Base-by-base conservation (phyloP, 2,329 filamentous ascomycete species). In the Knufia petricola region DNA sequence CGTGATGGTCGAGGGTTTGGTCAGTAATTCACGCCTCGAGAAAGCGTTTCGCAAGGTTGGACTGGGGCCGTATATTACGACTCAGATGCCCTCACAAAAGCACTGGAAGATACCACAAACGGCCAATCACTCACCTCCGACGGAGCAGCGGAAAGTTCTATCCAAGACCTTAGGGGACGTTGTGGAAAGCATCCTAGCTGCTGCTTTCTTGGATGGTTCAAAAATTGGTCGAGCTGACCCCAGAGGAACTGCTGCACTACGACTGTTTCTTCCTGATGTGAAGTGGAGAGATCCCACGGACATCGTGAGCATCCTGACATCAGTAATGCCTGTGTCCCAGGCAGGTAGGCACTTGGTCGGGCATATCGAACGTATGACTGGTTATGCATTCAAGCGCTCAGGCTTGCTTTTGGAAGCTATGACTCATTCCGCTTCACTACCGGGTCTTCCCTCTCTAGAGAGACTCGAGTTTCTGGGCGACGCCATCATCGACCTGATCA, bases 401-500 rank as follows among this genome's bases (percentile, higher is more conserved):
- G 61, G 72, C 0, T 69, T 95, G 0, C 72, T 95, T 1, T 60
- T 84, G 0, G 86, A 95, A 66, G 85, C 89, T 2, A 71, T 90
- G 43, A 95, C 88, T 0, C 89, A 95, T 21, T 55, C 57, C 12
- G 43, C 44, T n/a, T 24, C 48, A 28, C 40, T 44, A 17, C 23
- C 38, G 23, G 39, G 31, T 15, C 17, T 50, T 23, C 38, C 49
- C 24, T 55, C 58, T 0, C 81, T 81, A 58, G 85, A 95, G 56
- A 78, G 88, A 0, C 75, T 95, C 1, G 90, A 95, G 60, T 95
- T 92, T 59, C 69, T 95, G 0, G 90, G 90, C 1, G 90, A 96
- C 58, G 78, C 87, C 0, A 71, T 95, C 2, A 77, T 96, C 0
- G 90, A 96, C 64, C 76, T 81, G 57, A 70, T 95, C 48, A 70